Evolutionary conservation across 805 yeast species (phyloP), one percentile per base, ranked within the genome.

Genomic region (Lachancea cidri): DNA sequence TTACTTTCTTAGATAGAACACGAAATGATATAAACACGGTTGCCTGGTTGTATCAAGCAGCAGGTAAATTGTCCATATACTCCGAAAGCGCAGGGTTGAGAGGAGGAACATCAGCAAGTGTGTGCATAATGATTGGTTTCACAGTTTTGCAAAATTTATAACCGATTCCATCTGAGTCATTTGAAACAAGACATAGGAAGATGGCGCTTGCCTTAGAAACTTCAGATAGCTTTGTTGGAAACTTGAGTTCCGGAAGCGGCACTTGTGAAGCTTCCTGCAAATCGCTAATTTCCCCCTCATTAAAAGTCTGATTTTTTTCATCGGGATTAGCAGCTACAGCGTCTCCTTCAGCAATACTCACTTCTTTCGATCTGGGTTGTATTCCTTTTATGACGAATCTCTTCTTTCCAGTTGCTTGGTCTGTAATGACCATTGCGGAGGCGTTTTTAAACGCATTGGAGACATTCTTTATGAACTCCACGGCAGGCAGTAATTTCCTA

Each of bases 381-480:
- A 93, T 86, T 9, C 98, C 98, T 64, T 86, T 86, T 55, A 93
- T 93, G 33, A 93, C 86, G 56, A 93, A 93, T 60, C 82, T 84
- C 55, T 86, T 81, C 45, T 75, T 74, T 1, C 83, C 81, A 11
- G 76, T 79, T 11, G 77, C 70, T 4, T 79, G 73, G 32, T 77
- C 71, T 40, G 77, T 76, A 17, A 91, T 77, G 13, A 93, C 98
- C 91, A 88, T 89, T 1, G 98, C 98, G 39, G 86, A 82, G 2
- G 96, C 87, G 52, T 80, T 77, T 14, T 84, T 81, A 59, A 93
- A 93, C 1, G 96, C 95, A 45, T 79, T 77, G 25, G 89, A 83
- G 16, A 91, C 98, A 57, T 93, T 91, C 54, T 91, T 87, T 60
- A 93, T 93, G 62, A 93, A 93, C 50, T 93, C 98, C 9, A 93